Evolutionary conservation across 495 filamentous ascomycete species (phyloP).

Genomic region (Aspergillus panamensis): DNA sequence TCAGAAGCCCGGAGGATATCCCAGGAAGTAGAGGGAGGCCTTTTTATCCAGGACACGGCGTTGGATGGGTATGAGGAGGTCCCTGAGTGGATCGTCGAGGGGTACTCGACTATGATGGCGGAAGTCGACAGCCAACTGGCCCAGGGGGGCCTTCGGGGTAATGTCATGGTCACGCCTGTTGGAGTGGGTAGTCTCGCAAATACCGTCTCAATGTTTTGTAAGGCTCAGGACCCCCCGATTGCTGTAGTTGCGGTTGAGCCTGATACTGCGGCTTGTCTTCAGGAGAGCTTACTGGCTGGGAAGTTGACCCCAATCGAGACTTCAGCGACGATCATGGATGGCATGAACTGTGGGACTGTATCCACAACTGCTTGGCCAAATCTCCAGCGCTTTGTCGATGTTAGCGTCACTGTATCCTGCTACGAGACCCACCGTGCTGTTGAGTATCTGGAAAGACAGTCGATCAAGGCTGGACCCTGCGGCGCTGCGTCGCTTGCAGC

Average conservation of each 20-base stretch:
- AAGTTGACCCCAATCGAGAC: slow-evolving; percentile 44
- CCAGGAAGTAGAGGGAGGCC: slow-evolving; percentile 22
- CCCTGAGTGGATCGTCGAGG: slow-evolving; percentile 68
- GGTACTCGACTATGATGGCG: slow-evolving; percentile 64
- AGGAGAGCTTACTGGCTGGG: slow-evolving; percentile 45
- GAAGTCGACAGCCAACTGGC: slow-evolving; percentile 57
- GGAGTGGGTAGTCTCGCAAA: slow-evolving; percentile 66
- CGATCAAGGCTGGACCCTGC: slow-evolving; percentile 59
- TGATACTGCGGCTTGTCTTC: slow-evolving; percentile 58
- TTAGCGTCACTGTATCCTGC: slow-evolving; percentile 54
- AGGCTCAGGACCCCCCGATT: slow-evolving; percentile 31
- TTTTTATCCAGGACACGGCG: slow-evolving; percentile 65
- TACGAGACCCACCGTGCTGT: slow-evolving; percentile 52
- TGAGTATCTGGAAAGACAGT: slow-evolving; percentile 41
- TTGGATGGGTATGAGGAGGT: slow-evolving; percentile 61
- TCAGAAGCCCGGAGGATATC: slow-evolving; percentile 38
- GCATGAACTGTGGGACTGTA: slow-evolving; percentile 65
- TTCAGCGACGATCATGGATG: slow-evolving; percentile 59
- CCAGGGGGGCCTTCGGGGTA: slow-evolving; percentile 27
- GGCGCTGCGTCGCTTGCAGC: slow-evolving; percentile 60
- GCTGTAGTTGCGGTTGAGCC: slow-evolving; percentile 60
- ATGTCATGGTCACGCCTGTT: slow-evolving; percentile 52
- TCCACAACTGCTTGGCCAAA: slow-evolving; percentile 60
- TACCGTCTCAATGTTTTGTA: slow-evolving; percentile 57
- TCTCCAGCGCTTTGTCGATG: slow-evolving; percentile 54